Evolutionary conservation across 169 alveolate species (phyloP).

Genomic region (Plasmodium billcollinsi): DNA sequence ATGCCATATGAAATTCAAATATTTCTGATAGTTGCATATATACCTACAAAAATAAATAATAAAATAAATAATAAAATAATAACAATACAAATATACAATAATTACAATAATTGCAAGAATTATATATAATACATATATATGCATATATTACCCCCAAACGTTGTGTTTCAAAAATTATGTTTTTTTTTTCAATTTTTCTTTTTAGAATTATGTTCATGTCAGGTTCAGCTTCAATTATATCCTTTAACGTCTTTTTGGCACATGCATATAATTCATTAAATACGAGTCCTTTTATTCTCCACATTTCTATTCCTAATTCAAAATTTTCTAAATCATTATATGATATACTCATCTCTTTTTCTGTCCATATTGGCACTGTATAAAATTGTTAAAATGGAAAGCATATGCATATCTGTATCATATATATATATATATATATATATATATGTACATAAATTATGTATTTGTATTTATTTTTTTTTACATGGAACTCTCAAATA

Average conservation of each 20-base stretch:
- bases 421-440: constrained; percentile 8
- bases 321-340: constrained; percentile 88
- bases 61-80: constrained; percentile 9
- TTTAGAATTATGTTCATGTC: constrained; percentile 83
- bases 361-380: constrained; percentile 85
- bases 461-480: constrained; percentile 1
- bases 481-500: constrained; percentile 80
- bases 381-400: neutral
- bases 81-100: too few species aligned
- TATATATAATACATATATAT: neutral
- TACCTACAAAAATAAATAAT: constrained; percentile 31
- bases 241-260: constrained; percentile 83
- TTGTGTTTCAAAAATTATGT: constrained; percentile 65
- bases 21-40: constrained; percentile 84
- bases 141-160: constrained; percentile 51
- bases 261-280: constrained; percentile 87
- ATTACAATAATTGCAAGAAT: too few species aligned
- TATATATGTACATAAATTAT: neutral
- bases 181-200: constrained; percentile 76
- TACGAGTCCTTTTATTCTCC: constrained; percentile 85
- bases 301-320: constrained; percentile 85
- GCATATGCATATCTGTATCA: neutral
- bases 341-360: constrained; percentile 81
- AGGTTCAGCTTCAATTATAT: constrained; percentile 85
- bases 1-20: constrained; percentile 84